A percentile compares a stretch with the other conserved stretches of the same genome.
phyloP scores from a whole-genome alignment of 1,284 basidiomycete species.

The Pseudozyma sp. region DNA sequence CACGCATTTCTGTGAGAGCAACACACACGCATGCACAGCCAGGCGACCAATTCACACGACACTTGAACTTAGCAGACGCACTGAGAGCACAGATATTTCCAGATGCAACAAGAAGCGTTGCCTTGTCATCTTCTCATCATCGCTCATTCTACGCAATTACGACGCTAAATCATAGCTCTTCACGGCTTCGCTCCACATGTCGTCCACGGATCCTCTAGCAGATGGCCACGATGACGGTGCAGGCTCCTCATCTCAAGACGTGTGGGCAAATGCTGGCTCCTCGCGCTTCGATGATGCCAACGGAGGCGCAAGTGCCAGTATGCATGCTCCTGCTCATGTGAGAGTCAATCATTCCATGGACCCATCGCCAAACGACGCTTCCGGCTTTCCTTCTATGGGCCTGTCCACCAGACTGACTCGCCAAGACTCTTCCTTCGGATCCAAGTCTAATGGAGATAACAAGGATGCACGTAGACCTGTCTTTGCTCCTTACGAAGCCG shows the following conservation, averaged over 20 bases:
- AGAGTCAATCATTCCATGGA: constrained; percentile 4
- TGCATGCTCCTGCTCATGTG: constrained; percentile 40
- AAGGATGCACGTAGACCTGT: constrained; percentile 18
- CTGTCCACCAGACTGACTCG: constrained; percentile 31
- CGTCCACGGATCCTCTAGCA: constrained; percentile 16
- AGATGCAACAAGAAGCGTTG: background rate
- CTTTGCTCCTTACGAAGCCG: constrained; percentile 34
- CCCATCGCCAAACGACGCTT: constrained; percentile 12
- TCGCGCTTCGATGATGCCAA: constrained; percentile 26
- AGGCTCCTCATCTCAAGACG: constrained; percentile 14
- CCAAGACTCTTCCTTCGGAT: constrained; percentile 37
- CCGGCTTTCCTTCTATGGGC: constrained; percentile 35
- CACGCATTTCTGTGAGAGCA: background rate
- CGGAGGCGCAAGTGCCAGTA: constrained; percentile 49
- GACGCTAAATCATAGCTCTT: background rate
- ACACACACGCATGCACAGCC: constrained; percentile 7
- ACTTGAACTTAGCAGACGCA: no score
- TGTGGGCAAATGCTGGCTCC: constrained; percentile 23
- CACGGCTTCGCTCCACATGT: constrained; percentile 9
- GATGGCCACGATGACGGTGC: constrained; percentile 12
- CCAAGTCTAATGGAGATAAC: constrained; percentile 10
- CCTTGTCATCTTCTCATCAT: background rate
- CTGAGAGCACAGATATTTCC: no score
- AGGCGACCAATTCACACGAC: no score
- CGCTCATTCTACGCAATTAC: background rate